Conservation (phyloP, 202 grass and related monocot genomes). For the Cymbopogon flexuosus region DNA sequence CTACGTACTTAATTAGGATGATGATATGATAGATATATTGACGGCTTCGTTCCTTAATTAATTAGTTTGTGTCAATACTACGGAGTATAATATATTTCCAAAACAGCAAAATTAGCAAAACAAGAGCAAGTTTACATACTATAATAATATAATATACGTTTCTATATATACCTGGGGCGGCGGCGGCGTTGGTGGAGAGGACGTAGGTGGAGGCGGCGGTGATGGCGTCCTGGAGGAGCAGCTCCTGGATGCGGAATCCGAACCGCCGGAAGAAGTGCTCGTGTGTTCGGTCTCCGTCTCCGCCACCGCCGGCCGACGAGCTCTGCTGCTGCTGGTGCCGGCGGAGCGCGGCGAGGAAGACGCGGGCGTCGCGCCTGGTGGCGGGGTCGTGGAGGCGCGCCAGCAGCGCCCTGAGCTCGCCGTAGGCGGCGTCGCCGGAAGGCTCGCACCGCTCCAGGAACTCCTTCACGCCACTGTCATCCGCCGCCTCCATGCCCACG, state of each 20-base stretch:
- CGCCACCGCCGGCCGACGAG: neutral
- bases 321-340: neutral
- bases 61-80: too few relatives aligned
- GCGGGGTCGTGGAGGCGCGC: constrained; percentile 42
- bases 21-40: too few relatives aligned
- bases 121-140: too few relatives aligned
- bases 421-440: constrained; percentile 83
- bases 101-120: too few relatives aligned
- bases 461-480: constrained; percentile 1
- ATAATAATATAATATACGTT: too few relatives aligned
- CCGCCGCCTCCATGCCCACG: neutral
- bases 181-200: neutral
- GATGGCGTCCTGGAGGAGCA: neutral
- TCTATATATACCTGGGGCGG: neutral
- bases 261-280: constrained; percentile 43
- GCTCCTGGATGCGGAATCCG: constrained; percentile 13
- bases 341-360: constrained; percentile 56
- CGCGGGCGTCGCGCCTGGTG: constrained; percentile 50
- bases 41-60: too few relatives aligned
- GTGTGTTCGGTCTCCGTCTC: neutral
- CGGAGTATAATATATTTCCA: too few relatives aligned
- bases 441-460: constrained; percentile 66
- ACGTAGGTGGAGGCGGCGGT: neutral
- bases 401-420: constrained; percentile 58
- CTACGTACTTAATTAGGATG: too few relatives aligned